These are phyloP conservation scores for Elaphomyces granulatus DNA, from an alignment of 495 filamentous ascomycete genomes.

Conservation along the genomic window DNA sequence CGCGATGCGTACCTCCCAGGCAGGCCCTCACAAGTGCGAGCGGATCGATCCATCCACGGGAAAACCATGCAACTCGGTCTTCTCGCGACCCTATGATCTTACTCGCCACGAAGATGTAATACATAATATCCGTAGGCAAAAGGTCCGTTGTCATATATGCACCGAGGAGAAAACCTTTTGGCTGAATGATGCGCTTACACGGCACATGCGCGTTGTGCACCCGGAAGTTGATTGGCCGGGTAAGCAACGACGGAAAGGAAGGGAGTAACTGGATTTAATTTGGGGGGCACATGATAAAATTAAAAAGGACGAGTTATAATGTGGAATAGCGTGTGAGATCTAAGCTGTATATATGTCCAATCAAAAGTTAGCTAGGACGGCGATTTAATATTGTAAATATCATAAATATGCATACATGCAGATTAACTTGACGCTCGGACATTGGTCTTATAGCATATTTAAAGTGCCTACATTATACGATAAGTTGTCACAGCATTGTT, in stretches of 20 bases:
- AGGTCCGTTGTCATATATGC: slow-evolving; percentile 87
- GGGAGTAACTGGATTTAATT: no score
- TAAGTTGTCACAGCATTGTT: no score
- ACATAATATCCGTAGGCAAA: slow-evolving; percentile 85
- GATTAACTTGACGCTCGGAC: no score
- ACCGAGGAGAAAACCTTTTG: slow-evolving; percentile 95
- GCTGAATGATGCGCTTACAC: slow-evolving; percentile 77
- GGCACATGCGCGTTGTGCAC: slow-evolving; percentile 85
- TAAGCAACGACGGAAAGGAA: slow-evolving; percentile 37
- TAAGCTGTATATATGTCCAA: no score
- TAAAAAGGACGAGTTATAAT: no score
- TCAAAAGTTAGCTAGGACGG: no score
- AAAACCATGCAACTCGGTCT: slow-evolving; percentile 91
- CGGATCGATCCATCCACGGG: slow-evolving; percentile 90
- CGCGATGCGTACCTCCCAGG: slow-evolving; percentile 57
- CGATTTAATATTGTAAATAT: no score
- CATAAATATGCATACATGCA: no score
- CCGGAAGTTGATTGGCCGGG: slow-evolving; percentile 70
- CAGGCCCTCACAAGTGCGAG: slow-evolving; percentile 79
- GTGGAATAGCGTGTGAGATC: no score
- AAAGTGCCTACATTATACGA: no score
- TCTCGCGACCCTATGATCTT: slow-evolving; percentile 95
- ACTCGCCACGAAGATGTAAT: slow-evolving; percentile 97
- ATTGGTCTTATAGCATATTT: no score
- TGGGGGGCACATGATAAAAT: no score